phyloP scores from a whole-genome alignment of 2,329 filamentous ascomycete species.

The Ophiostoma triangulosporum region DNA sequence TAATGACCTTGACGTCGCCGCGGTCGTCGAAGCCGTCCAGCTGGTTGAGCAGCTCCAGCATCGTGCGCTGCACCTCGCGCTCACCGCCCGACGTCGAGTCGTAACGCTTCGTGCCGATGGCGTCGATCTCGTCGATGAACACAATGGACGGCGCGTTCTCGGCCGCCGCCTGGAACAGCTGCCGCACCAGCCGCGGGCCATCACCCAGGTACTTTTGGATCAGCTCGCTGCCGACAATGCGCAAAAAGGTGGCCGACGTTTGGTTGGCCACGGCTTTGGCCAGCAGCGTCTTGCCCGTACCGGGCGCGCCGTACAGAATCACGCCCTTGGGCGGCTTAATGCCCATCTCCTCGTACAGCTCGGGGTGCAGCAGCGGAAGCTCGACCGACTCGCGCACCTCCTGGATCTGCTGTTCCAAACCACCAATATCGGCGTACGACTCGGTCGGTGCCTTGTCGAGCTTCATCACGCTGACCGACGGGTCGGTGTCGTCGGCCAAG shows the following conservation, averaged over 20 bases:
- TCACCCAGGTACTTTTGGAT: constrained; percentile 99
- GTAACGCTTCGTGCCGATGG: constrained; percentile 97
- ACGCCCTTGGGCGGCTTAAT: constrained; percentile 99
- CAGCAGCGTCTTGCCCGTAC: constrained; percentile 90
- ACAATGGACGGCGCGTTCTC: constrained; percentile 96
- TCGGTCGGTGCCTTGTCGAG: constrained; percentile 97
- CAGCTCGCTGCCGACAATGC: constrained; percentile 91
- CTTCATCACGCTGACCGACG: constrained; percentile 96
- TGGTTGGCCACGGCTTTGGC: constrained; percentile 98
- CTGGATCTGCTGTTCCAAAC: constrained; percentile 87
- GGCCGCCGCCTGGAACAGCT: constrained; percentile 90
- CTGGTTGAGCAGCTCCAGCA: constrained; percentile 96
- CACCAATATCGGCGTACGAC: constrained; percentile 97
- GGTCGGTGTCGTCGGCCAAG: constrained; percentile 89
- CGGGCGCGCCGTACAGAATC: constrained; percentile 92
- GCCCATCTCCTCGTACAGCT: constrained; percentile 99
- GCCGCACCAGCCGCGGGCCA: constrained; percentile 83
- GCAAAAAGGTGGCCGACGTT: constrained; percentile 95
- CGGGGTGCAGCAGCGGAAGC: constrained; percentile 83
- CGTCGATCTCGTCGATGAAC: constrained; percentile 98
- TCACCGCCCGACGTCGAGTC: constrained; percentile 95
- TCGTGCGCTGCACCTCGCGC: constrained; percentile 93
- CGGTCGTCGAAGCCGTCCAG: constrained; percentile 97
- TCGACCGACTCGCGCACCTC: constrained; percentile 97
- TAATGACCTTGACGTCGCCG: constrained; percentile 97